A percentile compares a stretch with the other conserved stretches of the same genome.
phyloP scores from a whole-genome alignment of 2,329 filamentous ascomycete species.

The Massarina eburnea region DNA sequence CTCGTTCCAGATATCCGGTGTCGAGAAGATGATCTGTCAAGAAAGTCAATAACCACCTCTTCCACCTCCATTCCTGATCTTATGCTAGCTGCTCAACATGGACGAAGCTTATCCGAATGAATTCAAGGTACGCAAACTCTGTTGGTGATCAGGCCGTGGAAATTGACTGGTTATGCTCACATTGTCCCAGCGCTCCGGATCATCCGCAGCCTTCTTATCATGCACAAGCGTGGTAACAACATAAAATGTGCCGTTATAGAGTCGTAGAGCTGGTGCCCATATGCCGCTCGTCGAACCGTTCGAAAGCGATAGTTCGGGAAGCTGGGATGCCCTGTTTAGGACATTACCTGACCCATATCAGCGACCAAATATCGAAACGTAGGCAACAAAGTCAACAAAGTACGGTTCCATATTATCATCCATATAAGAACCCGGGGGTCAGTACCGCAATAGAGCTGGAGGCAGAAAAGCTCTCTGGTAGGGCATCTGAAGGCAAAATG shows the following conservation, averaged over 20 bases:
- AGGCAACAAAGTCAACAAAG: no score
- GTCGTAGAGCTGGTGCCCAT: slow-evolving; percentile 46
- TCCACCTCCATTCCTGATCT: no score
- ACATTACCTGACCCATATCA: slow-evolving; percentile 27
- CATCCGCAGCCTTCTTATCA: slow-evolving; percentile 28
- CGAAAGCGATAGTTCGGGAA: slow-evolving; percentile 39
- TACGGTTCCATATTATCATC: background rate
- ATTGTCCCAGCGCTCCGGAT: slow-evolving; percentile 44
- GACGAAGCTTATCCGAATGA: no score
- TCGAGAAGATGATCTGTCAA: slow-evolving; percentile 47
- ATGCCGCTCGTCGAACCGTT: slow-evolving; percentile 43
- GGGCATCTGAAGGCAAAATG: slow-evolving; percentile 13
- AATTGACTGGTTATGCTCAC: no score
- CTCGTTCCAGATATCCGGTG: slow-evolving; percentile 47
- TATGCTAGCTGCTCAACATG: no score
- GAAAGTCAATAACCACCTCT: background rate
- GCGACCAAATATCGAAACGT: background rate
- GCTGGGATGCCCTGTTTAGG: slow-evolving; percentile 39
- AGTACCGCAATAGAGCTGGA: no score
- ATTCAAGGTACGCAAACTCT: no score
- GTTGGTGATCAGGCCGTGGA: no score
- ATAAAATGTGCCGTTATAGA: slow-evolving; percentile 46
- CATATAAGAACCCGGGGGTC: no score
- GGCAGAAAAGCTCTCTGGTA: no score
- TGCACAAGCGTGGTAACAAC: slow-evolving; percentile 41